These are phyloP conservation scores for Chrysoporthe austroafricana DNA, from an alignment of 2,329 filamentous ascomycete genomes.

Conservation along the genomic window DNA sequence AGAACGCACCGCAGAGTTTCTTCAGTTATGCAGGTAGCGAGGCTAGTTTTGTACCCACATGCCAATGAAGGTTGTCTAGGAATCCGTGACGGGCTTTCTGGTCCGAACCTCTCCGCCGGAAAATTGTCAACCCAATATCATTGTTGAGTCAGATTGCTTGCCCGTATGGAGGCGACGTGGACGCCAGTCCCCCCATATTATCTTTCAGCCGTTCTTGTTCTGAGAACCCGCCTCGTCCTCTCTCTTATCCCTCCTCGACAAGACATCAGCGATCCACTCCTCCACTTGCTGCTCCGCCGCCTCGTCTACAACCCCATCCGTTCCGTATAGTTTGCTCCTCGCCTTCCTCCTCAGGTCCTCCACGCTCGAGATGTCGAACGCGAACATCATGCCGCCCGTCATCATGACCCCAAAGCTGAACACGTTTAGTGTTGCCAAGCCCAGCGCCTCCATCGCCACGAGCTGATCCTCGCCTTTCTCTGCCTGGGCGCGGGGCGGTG, in stretches of 20 bases:
- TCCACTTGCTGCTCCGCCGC: conserved; percentile 65
- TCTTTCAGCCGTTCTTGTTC: conserved; percentile 36
- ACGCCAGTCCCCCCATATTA: neutral
- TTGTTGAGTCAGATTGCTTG: neutral
- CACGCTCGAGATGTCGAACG: conserved; percentile 73
- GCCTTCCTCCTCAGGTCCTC: conserved; percentile 64
- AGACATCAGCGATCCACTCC: conserved; percentile 62
- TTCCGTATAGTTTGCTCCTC: conserved; percentile 44
- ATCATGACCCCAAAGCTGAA: conserved; percentile 74
- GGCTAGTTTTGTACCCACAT: neutral
- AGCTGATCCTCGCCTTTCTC: conserved; percentile 62
- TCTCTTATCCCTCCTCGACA: conserved; percentile 60
- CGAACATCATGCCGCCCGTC: conserved; percentile 74
- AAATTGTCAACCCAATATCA: neutral
- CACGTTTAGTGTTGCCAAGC: conserved; percentile 86
- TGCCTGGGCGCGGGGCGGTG: conserved; percentile 35
- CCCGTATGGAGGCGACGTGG: neutral
- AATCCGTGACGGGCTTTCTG: neutral
- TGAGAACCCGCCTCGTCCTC: conserved; percentile 33
- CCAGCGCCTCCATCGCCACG: conserved; percentile 82
- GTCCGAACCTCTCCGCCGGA: neutral
- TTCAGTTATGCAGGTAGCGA: neutral
- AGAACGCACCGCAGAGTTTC: conserved; percentile 5
- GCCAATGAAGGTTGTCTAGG: neutral
- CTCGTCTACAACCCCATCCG: conserved; percentile 43